These are phyloP conservation scores for Luffa acutangula DNA, from an alignment of 306 rosid genomes.

Conservation along the genomic window DNA sequence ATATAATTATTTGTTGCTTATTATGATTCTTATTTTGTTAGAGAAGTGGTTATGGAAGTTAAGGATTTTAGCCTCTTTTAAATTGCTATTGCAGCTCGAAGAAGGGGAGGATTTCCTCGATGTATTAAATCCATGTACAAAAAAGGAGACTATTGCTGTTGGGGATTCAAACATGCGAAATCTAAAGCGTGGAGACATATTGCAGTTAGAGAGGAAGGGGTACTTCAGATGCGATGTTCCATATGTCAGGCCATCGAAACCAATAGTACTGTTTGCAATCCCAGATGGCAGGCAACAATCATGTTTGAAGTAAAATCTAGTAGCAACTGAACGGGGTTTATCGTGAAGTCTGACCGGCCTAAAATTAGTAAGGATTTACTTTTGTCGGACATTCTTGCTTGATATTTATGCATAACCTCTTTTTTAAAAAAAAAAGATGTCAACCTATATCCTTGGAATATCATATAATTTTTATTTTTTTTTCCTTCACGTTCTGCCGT, in stretches of 20 bases:
- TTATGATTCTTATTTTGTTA: background rate
- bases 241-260: slow-evolving; percentile 4
- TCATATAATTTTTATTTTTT: background rate
- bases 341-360: background rate
- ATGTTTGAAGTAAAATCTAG: slow-evolving; percentile 28
- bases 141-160: slow-evolving; percentile 58
- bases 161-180: slow-evolving; percentile 81
- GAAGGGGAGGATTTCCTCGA: slow-evolving; percentile 75
- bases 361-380: background rate
- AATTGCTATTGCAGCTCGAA: slow-evolving; percentile 58
- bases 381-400: background rate
- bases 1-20: background rate
- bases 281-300: slow-evolving; percentile 89
- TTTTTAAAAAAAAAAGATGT: background rate
- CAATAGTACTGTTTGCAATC: slow-evolving; percentile 55
- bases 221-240: slow-evolving; percentile 84
- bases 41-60: background rate
- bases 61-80: background rate
- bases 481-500: background rate
- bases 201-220: slow-evolving; percentile 97
- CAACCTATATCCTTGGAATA: too few species aligned
- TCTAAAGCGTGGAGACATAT: slow-evolving; percentile 53
- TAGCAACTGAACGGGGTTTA: background rate
- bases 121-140: slow-evolving; percentile 70
- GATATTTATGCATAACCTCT: background rate